Evolutionary conservation across 1,284 basidiomycete species (phyloP).

Genomic region (Trichosporon faecale): DNA sequence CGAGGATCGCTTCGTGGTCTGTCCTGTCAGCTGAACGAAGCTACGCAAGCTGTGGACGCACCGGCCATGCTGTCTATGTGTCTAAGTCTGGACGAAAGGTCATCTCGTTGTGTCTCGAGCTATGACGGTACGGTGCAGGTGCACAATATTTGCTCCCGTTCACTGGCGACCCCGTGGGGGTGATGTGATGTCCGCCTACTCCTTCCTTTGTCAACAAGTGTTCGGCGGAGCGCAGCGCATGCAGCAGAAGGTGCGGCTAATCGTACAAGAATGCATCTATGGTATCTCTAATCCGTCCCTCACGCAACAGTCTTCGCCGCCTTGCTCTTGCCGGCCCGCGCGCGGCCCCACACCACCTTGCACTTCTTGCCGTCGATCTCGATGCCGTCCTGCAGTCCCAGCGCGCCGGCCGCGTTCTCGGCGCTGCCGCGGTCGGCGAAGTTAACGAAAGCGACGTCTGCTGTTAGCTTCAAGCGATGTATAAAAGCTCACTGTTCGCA

Average conservation of each 20-base stretch:
- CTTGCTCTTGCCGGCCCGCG: slow-evolving; percentile 58
- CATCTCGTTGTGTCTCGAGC: background rate
- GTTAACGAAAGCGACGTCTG: slow-evolving; percentile 92
- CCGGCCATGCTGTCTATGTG: slow-evolving; percentile 9
- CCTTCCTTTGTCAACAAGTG: background rate
- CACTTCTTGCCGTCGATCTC: slow-evolving; percentile 75
- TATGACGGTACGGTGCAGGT: background rate
- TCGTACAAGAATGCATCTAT: slow-evolving; percentile 9
- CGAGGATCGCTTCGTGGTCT: slow-evolving; percentile 55
- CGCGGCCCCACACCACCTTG: slow-evolving; percentile 75
- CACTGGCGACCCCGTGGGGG: background rate
- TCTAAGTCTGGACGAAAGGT: background rate
- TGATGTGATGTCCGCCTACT: background rate
- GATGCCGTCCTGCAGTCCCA: slow-evolving; percentile 70
- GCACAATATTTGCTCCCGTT: slow-evolving; percentile 5
- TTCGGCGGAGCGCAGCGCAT: no score
- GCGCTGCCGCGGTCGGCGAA: slow-evolving; percentile 77
- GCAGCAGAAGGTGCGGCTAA: background rate
- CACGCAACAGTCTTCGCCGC: slow-evolving; percentile 29
- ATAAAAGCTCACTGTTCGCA: slow-evolving; percentile 43
- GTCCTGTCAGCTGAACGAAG: slow-evolving; percentile 11
- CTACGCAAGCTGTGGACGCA: background rate
- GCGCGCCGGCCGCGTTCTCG: slow-evolving; percentile 79
- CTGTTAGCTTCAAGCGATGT: background rate
- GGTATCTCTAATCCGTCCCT: background rate